Evolutionary conservation across 805 yeast species (phyloP).

Genomic region (Hemisphaericaspora nanyangensis): DNA sequence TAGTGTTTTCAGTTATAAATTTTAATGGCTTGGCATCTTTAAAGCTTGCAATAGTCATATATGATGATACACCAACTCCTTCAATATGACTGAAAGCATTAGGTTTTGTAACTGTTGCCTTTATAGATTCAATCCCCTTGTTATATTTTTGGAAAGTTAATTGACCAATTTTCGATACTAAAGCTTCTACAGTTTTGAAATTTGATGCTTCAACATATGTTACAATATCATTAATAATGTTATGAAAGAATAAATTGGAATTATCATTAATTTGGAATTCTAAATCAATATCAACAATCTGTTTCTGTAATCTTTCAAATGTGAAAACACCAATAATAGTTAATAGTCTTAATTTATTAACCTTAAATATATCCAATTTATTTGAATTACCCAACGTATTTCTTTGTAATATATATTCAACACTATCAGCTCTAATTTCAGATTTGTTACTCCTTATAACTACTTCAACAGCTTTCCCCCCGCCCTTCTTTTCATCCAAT

Average conservation of each 20-base stretch:
- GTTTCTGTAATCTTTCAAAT: conserved; percentile 80
- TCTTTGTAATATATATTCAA: conserved; percentile 40
- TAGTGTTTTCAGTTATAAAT: conserved; percentile 5
- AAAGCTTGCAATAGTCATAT: conserved; percentile 44
- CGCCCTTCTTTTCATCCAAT: conserved; percentile 39
- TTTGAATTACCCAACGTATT: conserved; percentile 13
- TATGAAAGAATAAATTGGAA: conserved; percentile 35
- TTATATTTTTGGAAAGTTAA: conserved; percentile 43
- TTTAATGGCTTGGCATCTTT: conserved; percentile 17
- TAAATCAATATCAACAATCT: conserved; percentile 66
- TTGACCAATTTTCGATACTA: conserved; percentile 70
- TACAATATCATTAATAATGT: conserved; percentile 46
- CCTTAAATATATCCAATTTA: conserved; percentile 15
- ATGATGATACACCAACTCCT: conserved; percentile 84
- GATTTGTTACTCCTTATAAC: conserved; percentile 47
- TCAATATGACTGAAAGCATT: conserved; percentile 83
- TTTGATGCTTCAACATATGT: conserved; percentile 70
- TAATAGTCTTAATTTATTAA: conserved; percentile 53
- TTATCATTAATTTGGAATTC: conserved; percentile 21
- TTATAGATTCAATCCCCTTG: conserved; percentile 30
- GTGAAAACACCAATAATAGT: conserved; percentile 93
- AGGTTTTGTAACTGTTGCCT: conserved; percentile 75
- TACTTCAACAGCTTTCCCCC: conserved; percentile 42
- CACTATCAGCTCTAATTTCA: conserved; percentile 53
- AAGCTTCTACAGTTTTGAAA: conserved; percentile 91